Conservation (phyloP, 441 rosid genomes). For the Codiaeum variegatum region DNA sequence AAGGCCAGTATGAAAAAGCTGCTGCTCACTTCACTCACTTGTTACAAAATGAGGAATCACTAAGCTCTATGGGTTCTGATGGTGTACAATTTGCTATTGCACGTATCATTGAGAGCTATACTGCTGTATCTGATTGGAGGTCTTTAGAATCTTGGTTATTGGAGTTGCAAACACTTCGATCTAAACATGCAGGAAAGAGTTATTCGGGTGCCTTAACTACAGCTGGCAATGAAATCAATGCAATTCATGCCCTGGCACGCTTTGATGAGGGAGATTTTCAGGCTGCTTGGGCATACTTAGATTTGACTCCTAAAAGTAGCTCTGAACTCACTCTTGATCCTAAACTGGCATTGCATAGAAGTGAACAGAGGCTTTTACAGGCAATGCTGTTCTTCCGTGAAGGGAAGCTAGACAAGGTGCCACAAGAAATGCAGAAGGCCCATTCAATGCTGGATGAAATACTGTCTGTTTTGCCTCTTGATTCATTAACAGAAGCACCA, state of each 20-base stretch:
- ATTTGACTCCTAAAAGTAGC: slow-evolving; percentile 95
- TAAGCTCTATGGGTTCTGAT: slow-evolving; percentile 82
- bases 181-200: slow-evolving; percentile 92
- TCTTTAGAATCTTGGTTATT: slow-evolving; percentile 79
- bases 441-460: slow-evolving; percentile 85
- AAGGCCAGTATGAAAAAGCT: slow-evolving; percentile 83
- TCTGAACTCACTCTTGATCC: slow-evolving; percentile 92
- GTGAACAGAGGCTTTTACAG: slow-evolving; percentile 98
- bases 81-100: slow-evolving; percentile 85
- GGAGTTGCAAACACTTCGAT: slow-evolving; percentile 88
- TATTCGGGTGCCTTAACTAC: slow-evolving; percentile 91
- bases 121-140: slow-evolving; percentile 91
- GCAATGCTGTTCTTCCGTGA: slow-evolving; percentile 73
- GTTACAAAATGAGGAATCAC: slow-evolving; percentile 77
- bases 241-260: slow-evolving; percentile 85
- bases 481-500: slow-evolving; percentile 77
- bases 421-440: slow-evolving; percentile 69
- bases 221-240: slow-evolving; percentile 94
- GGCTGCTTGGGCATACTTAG: slow-evolving; percentile 89
- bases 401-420: slow-evolving; percentile 70
- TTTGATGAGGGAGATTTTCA: slow-evolving; percentile 88
- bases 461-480: slow-evolving; percentile 75
- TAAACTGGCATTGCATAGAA: slow-evolving; percentile 84
- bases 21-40: slow-evolving; percentile 79
- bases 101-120: slow-evolving; percentile 86